Evolutionary conservation across 176 grass and related monocot genomes (phyloP).

Genomic region (Poa pratensis): DNA sequence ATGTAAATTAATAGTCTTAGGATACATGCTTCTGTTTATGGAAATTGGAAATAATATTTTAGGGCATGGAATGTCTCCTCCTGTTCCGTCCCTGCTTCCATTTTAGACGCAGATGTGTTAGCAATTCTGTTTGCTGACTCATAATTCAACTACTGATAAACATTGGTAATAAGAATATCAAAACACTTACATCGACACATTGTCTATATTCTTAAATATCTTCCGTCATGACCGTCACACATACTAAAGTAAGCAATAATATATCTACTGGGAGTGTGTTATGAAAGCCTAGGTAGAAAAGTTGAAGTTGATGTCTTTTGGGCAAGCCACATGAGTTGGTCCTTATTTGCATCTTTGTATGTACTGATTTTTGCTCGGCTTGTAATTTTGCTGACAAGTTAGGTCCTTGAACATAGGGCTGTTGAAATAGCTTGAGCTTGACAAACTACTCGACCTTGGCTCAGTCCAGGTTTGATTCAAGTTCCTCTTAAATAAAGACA

Average conservation of each 20-base stretch:
- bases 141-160: background rate
- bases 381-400: background rate
- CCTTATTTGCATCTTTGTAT: background rate
- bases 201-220: constrained; percentile 14
- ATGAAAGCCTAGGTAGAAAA: constrained; percentile 7
- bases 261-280: background rate
- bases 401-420: background rate
- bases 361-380: background rate
- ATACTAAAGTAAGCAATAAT: background rate
- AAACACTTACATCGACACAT: background rate
- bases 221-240: background rate
- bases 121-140: background rate
- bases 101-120: background rate
- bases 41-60: constrained; percentile 28
- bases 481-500: constrained; percentile 5
- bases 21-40: background rate
- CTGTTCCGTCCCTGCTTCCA: background rate
- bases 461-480: background rate
- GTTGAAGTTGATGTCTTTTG: constrained; percentile 2
- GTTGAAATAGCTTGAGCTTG: constrained; percentile 9
- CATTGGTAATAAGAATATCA: constrained; percentile 2
- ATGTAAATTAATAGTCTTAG: background rate
- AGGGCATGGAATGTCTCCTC: background rate
- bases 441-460: constrained; percentile 10
- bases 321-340: background rate